Evolutionary conservation across 2,329 filamentous ascomycete species (phyloP), one percentile per base, ranked within the genome.

Genomic region (Exophiala lecanii-corni): DNA sequence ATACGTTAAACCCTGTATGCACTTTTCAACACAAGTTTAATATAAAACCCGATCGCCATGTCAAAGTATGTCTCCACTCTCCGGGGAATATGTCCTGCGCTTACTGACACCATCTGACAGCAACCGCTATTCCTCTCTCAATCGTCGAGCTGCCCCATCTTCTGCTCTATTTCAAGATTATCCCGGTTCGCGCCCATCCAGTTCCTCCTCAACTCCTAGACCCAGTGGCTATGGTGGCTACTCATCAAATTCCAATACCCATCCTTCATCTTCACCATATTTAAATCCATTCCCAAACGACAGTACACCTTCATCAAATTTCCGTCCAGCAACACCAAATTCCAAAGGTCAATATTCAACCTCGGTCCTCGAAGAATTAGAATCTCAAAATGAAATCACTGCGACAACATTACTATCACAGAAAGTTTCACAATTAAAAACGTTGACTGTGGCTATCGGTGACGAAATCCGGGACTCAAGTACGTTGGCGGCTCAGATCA

Each of bases 301-400:
- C 12, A 40, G 43, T 19, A 38, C 13, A 3, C 41, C 35, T 3
- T 43, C 41, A 9, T 25, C 18, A 35, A 12, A 6, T 26, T 54
- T 52, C 42, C 46, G 49, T 3, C 42, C 49, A 10, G 51, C 51
- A 6, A 52, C 49, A 10, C 45, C 48, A 10, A 55, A 55, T 25
- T 45, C 53, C 54, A 87, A 84, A 61, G 91, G 91, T 10, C 89
- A 96, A 64, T 97, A 97, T 65, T 91, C 84, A 61, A 84, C 94
- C 58, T 86, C 89, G 15, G 88, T 95, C 36, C 76, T 98, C 40
- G 88, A 87, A 62, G 89, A 94, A 68, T 76, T 98, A 48, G 92
- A 98, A 71, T 91, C 86, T 59, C 92, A 98, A 70, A 97, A 97
- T 62, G 84, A 96, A 58, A 82, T 96, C 9, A 84, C 88, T 49